Base-by-base conservation (phyloP, 2,329 filamentous ascomycete genomes). In the Fusarium sp. region DNA sequence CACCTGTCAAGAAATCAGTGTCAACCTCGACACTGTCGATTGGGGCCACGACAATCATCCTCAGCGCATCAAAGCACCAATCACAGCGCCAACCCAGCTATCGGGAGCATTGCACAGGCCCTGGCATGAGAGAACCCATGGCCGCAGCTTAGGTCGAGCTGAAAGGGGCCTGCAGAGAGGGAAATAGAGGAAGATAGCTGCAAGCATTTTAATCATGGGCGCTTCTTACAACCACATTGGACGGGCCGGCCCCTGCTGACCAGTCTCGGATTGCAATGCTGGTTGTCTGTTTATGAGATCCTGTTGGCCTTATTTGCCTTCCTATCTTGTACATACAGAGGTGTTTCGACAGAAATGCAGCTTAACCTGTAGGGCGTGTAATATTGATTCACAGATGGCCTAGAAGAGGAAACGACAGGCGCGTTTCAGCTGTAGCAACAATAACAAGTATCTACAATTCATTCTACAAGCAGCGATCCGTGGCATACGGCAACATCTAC, bases 21-120 rank as follows among this genome's bases (percentile, higher is more conserved):
- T 59, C 49, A 56, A 46, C 37, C 35, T 45, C 51, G 19, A 62
- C 45, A 62, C 10, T 48, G 32, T 69, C 53, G 27, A 74, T 64
- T 73, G 71, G 71, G 67, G 67, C 71, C 71, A 73, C 71, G 71
- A 73, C 71, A 73, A 50, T 55, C 51, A 48, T 50, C 40, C 43
- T 50, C 56, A 56, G 63, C 63, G 63, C 68, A 71, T 71, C 62
- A 65, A 57, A 39, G 37, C 52, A 57, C 68, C 71, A 73, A 71
- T 73, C 65, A 68, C 19, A 43, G 45, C 25, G 52, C 35, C 44
- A 51, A 65, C 55, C 57, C 37, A 48, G 63, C 39, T 53, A 25
- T 56, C 41, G 49, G 62, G 52, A 70, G 45, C 43, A 39, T 41
- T 41, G 43, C 39, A 40, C 40, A 50, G 30, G 32, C 33, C 25